Percentiles rank a stretch among this genome's conserved stretches.
Evolutionary conservation across 2,329 filamentous ascomycete genomes (phyloP).

Genomic region (Ceratocystis smalleyi): DNA sequence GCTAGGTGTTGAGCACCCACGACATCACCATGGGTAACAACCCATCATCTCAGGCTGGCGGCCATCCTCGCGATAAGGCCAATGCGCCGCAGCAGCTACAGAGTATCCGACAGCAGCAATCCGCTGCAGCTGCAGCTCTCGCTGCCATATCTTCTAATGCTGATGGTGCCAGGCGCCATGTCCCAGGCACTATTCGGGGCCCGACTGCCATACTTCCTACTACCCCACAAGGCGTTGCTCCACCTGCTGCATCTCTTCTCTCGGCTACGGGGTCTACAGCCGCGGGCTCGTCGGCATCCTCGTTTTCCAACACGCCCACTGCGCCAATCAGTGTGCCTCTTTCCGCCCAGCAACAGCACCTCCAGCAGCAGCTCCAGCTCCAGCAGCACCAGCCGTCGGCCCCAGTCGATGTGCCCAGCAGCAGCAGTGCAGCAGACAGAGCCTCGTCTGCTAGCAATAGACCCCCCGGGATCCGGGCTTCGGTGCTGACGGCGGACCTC

Average conservation of each 20-base stretch:
- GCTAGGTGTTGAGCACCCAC: not conserved
- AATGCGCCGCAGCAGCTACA: not conserved
- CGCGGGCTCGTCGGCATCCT: not conserved
- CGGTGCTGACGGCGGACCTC: slow-evolving; percentile 11
- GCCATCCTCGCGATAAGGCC: not conserved
- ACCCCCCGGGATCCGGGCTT: slow-evolving; percentile 12
- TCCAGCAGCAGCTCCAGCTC: not conserved
- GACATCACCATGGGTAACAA: slow-evolving; percentile 2
- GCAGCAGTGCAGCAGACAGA: slow-evolving; percentile 8
- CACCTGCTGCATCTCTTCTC: slow-evolving; percentile 46
- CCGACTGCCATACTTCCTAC: slow-evolving; percentile 28
- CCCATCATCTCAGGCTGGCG: not conserved
- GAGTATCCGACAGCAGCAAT: not conserved
- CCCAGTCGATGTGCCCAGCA: slow-evolving; percentile 15
- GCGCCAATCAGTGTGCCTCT: slow-evolving; percentile 22
- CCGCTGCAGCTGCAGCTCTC: not conserved
- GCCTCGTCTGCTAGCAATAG: not conserved
- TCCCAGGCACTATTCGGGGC: not conserved
- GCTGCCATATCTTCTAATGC: not conserved
- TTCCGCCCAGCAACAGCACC: not conserved
- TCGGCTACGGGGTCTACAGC: slow-evolving; percentile 43
- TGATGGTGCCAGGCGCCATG: not conserved
- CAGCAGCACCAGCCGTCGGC: slow-evolving; percentile 6
- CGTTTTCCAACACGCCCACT: slow-evolving; percentile 19
- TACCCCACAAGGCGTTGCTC: slow-evolving; percentile 40